Evolutionary conservation across 805 yeast species (phyloP).

Genomic region (Candida odintsovae): DNA sequence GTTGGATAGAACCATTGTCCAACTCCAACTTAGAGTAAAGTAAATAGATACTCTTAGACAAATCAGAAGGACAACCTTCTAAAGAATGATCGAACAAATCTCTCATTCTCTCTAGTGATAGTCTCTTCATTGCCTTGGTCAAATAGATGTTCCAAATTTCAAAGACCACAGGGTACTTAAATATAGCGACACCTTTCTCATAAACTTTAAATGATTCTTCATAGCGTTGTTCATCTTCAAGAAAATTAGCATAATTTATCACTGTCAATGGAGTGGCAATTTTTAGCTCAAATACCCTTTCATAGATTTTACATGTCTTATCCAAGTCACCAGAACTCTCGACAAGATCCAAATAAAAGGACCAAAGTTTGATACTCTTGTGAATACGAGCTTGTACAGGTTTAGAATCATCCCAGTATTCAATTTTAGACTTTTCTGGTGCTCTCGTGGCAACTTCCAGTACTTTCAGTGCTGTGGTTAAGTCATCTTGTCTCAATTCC

Average conservation of each 20-base stretch:
- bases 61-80: constrained; percentile 40
- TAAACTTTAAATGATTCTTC: constrained; percentile 54
- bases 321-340: constrained; percentile 47
- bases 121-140: constrained; percentile 36
- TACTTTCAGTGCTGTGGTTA: constrained; percentile 37
- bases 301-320: constrained; percentile 40
- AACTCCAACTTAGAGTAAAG: constrained; percentile 62
- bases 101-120: constrained; percentile 50
- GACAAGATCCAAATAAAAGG: constrained; percentile 61
- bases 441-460: constrained; percentile 36
- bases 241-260: constrained; percentile 58
- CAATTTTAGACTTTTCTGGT: constrained; percentile 29
- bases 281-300: constrained; percentile 47
- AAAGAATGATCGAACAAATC: constrained; percentile 72
- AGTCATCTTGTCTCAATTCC: constrained; percentile 45
- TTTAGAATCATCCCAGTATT: constrained; percentile 34
- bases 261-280: constrained; percentile 65
- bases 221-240: constrained; percentile 40
- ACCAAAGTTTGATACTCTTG: constrained; percentile 65
- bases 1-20: constrained; percentile 42
- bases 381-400: constrained; percentile 56
- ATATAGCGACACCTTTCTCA: constrained; percentile 62
- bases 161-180: constrained; percentile 53
- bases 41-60: constrained; percentile 44
- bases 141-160: constrained; percentile 73